Conservation (phyloP, 2,329 filamentous ascomycete genomes). For the Fusarium bactridioides region DNA sequence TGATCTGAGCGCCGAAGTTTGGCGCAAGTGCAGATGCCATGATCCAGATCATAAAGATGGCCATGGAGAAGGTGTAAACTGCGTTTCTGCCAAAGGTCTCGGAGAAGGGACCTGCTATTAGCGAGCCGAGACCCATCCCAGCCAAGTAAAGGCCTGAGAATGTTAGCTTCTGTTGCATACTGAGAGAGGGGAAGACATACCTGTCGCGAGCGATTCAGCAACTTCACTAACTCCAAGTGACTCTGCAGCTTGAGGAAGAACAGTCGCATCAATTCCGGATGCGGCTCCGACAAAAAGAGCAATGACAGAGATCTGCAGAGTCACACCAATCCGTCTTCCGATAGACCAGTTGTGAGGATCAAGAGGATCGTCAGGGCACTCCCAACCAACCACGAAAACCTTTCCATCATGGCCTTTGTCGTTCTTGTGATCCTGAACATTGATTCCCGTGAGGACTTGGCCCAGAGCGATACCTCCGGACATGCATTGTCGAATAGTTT, state of each 20-base stretch:
- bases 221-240: constrained; percentile 59
- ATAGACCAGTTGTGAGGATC: constrained; percentile 57
- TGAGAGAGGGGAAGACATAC: constrained; percentile 8
- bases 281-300: constrained; percentile 60
- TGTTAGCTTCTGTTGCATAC: background rate
- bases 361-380: constrained; percentile 49
- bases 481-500: constrained; percentile 11
- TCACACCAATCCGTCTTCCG: constrained; percentile 48
- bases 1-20: constrained; percentile 52
- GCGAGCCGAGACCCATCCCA: constrained; percentile 49
- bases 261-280: constrained; percentile 61
- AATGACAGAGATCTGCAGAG: constrained; percentile 55
- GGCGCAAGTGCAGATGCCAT: constrained; percentile 54
- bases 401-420: constrained; percentile 32
- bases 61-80: constrained; percentile 51
- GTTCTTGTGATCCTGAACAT: constrained; percentile 40
- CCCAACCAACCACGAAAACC: constrained; percentile 46
- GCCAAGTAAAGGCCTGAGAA: constrained; percentile 42
- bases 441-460: constrained; percentile 43
- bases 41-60: constrained; percentile 54
- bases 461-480: constrained; percentile 36
- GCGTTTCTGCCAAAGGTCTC: constrained; percentile 51
- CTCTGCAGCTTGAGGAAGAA: constrained; percentile 53
- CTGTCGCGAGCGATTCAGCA: constrained; percentile 58
- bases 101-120: constrained; percentile 50